These are phyloP conservation scores for Cercospora sojina DNA, from an alignment of 2,329 filamentous ascomycete genomes.

Conservation along the genomic window DNA sequence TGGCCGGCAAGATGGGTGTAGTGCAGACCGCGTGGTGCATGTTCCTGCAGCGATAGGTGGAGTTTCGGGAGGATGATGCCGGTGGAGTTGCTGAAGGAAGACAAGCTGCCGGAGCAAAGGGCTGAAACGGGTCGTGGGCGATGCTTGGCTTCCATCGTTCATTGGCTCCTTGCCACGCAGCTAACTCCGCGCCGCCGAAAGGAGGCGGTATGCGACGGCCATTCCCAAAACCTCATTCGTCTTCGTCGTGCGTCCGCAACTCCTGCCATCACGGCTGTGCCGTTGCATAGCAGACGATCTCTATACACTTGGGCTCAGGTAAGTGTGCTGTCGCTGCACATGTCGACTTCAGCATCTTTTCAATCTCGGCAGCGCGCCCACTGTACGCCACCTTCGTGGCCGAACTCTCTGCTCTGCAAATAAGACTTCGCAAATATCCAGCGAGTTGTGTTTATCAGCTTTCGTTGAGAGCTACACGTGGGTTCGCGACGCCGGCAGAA, in stretches of 20 bases:
- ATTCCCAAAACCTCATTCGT: not conserved
- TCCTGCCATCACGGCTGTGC: not conserved
- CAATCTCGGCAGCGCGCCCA: not conserved
- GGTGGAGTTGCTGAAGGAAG: conserved; percentile 12
- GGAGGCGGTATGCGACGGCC: not conserved
- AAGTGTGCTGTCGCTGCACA: not conserved
- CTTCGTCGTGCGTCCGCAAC: not conserved
- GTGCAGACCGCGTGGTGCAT: conserved; percentile 20
- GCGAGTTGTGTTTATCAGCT: too few relatives aligned
- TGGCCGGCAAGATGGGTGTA: not conserved
- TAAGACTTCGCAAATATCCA: not conserved
- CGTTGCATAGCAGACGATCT: not conserved
- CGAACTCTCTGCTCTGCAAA: not conserved
- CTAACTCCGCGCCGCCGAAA: not conserved
- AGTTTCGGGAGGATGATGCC: conserved; percentile 10
- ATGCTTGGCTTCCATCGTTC: not conserved
- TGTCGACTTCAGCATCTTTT: not conserved
- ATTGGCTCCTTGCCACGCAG: not conserved
- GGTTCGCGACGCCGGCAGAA: not conserved
- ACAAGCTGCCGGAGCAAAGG: conserved; percentile 3
- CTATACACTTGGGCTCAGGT: not conserved
- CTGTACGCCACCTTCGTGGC: not conserved
- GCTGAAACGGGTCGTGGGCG: conserved; percentile 3
- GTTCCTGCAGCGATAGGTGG: conserved; percentile 29
- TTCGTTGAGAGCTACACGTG: too few relatives aligned